Evolutionary conservation across 139 green algal genomes (phyloP).

Genomic region (Picochlorum sp.): DNA sequence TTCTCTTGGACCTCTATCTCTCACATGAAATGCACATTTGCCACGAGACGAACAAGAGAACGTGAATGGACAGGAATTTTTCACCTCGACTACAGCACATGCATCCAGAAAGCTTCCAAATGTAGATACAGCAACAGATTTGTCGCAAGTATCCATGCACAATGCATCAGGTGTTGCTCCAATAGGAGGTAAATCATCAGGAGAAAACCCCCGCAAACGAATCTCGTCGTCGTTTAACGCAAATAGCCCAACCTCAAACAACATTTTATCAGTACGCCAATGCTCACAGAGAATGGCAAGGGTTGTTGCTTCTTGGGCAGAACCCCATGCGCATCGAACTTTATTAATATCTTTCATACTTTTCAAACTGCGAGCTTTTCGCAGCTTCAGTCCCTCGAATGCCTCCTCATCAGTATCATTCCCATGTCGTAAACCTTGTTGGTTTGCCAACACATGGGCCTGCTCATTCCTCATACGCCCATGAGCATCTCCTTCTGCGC

Average conservation of each 20-base stretch:
- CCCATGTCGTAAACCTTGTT: background rate
- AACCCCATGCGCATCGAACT: constrained; percentile 58
- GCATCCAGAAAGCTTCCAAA: background rate
- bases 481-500: background rate
- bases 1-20: constrained; percentile 28
- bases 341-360: background rate
- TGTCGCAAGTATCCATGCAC: constrained; percentile 18
- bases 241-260: constrained; percentile 44
- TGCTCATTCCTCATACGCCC: background rate
- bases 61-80: constrained; percentile 65
- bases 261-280: background rate
- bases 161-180: constrained; percentile 57
- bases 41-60: constrained; percentile 1
- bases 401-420: background rate
- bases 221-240: constrained; percentile 18
- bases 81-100: constrained; percentile 62
- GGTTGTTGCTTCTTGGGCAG: constrained; percentile 46
- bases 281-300: constrained; percentile 25
- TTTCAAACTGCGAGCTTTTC: background rate
- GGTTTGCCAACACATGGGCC: background rate
- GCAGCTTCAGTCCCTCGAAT: constrained; percentile 1
- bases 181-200: constrained; percentile 39
- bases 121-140: background rate
- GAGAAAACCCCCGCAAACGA: constrained; percentile 20
- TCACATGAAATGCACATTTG: constrained; percentile 14